Conservation (phyloP, 192 early-diverging fungal species). For the Backusella westeae region DNA sequence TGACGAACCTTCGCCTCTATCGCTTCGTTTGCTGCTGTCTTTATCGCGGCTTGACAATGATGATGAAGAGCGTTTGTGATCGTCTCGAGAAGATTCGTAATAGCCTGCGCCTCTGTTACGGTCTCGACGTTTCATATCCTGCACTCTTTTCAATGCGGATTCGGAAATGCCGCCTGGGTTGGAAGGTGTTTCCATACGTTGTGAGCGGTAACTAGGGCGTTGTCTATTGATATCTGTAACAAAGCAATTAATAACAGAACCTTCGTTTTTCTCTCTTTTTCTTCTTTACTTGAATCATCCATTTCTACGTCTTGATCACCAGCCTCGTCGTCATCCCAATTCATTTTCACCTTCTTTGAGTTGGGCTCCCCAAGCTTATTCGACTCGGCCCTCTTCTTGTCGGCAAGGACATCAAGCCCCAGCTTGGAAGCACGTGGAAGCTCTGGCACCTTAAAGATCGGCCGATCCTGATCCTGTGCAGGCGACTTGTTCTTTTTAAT, state of each 20-base stretch:
- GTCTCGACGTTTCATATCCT: slow-evolving; percentile 37
- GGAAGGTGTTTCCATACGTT: slow-evolving; percentile 71
- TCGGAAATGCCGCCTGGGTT: slow-evolving; percentile 62
- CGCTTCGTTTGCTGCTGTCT: not conserved
- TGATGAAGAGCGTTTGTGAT: not conserved
- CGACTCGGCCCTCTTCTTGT: slow-evolving; percentile 52
- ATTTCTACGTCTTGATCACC: not conserved
- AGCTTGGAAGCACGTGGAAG: slow-evolving; percentile 47
- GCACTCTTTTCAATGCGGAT: slow-evolving; percentile 45
- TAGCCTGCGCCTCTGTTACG: slow-evolving; percentile 19
- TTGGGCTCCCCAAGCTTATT: slow-evolving; percentile 7
- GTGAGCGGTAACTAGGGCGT: slow-evolving; percentile 43
- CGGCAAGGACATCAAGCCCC: slow-evolving; percentile 67
- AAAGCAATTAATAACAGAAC: no score
- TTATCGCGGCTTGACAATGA: not conserved
- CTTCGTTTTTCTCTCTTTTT: not conserved
- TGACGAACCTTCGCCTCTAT: not conserved
- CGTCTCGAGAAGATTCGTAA: slow-evolving; percentile 9
- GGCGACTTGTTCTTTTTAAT: slow-evolving; percentile 17
- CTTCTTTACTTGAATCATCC: slow-evolving; percentile 2
- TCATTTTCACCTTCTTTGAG: slow-evolving; percentile 43
- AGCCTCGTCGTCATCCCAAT: slow-evolving; percentile 33
- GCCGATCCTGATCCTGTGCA: slow-evolving; percentile 35
- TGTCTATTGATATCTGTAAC: slow-evolving; percentile 18
- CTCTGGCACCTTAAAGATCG: slow-evolving; percentile 50